A percentile compares a stretch with the other conserved stretches of the same genome.
These are phyloP conservation scores for Leucaena leucocephala DNA, from an alignment of 306 rosid genomes.

Conservation along the genomic window DNA sequence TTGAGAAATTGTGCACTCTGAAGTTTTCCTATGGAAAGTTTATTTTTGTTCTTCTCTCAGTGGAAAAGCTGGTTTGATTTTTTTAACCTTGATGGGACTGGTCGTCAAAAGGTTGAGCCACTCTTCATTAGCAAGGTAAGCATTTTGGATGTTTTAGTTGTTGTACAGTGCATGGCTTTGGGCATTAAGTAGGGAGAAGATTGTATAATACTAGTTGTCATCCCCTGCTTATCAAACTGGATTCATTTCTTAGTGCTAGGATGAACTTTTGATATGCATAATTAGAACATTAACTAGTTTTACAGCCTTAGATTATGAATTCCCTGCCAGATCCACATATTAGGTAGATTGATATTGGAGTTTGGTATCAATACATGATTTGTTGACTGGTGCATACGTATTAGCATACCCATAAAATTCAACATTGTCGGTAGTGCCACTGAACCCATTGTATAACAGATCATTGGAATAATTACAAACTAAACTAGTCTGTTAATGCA, in stretches of 20 bases:
- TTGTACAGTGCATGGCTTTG: background rate
- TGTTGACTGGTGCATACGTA: background rate
- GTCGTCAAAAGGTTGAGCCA: no score
- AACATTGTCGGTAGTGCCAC: background rate
- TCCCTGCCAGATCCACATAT: no score
- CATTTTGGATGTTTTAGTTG: no score
- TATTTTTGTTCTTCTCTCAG: constrained; percentile 32
- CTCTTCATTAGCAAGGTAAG: no score
- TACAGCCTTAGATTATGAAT: no score
- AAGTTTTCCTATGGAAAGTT: background rate
- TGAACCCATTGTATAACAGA: background rate
- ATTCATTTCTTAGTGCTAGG: no score
- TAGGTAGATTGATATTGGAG: background rate
- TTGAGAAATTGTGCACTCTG: constrained; percentile 5
- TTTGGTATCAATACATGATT: background rate
- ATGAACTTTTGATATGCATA: no score
- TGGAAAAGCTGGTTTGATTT: no score
- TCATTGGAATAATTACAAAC: background rate
- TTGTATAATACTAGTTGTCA: constrained; percentile 19
- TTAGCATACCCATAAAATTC: background rate
- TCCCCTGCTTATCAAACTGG: background rate
- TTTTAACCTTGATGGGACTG: no score
- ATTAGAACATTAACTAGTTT: no score
- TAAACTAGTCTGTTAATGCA: background rate
- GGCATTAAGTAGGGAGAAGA: constrained; percentile 3